Evolutionary conservation across 768 basidiomycete genomes (phyloP).

Genomic region (Asterophora lycoperdoides): DNA sequence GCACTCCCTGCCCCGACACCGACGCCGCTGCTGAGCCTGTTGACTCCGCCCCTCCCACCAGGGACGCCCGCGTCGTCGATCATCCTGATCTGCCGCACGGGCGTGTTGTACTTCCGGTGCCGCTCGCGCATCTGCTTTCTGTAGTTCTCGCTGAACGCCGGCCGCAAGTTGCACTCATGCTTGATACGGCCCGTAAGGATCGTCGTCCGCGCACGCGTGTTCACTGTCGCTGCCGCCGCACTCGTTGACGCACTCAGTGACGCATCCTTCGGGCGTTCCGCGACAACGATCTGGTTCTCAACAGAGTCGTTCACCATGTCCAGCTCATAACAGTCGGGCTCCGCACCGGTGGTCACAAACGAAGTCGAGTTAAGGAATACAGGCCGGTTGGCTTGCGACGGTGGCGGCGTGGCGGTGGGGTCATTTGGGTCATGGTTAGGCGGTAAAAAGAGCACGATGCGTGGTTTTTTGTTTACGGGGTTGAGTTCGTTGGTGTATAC

Average conservation of each 20-base stretch:
- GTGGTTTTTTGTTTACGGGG: conserved; percentile 44
- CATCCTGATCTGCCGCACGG: conserved; percentile 59
- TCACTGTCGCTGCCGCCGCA: conserved; percentile 39
- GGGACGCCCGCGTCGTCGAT: conserved; percentile 69
- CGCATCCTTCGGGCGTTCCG: conserved; percentile 71
- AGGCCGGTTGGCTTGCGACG: conserved; percentile 31
- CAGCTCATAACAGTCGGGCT: conserved; percentile 77
- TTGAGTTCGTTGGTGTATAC: conserved; percentile 57
- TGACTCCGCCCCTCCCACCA: conserved; percentile 70
- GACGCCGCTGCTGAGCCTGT: conserved; percentile 74
- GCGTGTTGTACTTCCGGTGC: conserved; percentile 62
- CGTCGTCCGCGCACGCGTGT: conserved; percentile 67
- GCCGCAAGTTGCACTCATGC: conserved; percentile 74
- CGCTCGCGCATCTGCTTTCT: conserved; percentile 69
- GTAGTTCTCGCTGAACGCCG: conserved; percentile 64
- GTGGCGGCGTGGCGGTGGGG: conserved; percentile 8
- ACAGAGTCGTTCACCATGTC: conserved; percentile 83
- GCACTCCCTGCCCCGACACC: conserved; percentile 50
- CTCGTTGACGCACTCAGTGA: conserved; percentile 32
- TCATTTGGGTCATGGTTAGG: conserved; percentile 45
- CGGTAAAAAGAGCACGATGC: conserved; percentile 65
- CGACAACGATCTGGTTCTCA: conserved; percentile 83
- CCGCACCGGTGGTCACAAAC: conserved; percentile 29
- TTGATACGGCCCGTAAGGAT: conserved; percentile 77
- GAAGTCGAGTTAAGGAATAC: conserved; percentile 32